These are phyloP conservation scores for Xylaria arbuscula DNA, from an alignment of 2,329 filamentous ascomycete species.

Conservation along the genomic window DNA sequence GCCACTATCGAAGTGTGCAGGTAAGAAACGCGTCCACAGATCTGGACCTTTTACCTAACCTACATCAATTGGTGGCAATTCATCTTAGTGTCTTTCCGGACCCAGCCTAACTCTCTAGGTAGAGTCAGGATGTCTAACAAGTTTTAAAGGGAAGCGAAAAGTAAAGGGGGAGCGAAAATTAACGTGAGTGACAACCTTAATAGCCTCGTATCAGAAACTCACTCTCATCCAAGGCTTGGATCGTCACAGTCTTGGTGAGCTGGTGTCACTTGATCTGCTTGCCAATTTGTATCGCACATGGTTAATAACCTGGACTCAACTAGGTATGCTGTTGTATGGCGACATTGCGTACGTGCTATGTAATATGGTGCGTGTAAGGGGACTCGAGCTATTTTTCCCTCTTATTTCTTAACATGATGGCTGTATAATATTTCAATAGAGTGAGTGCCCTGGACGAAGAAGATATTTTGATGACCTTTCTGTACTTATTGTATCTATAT, in stretches of 20 bases:
- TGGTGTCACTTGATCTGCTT: background rate
- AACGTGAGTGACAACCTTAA: background rate
- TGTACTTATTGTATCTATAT: background rate
- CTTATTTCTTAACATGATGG: background rate
- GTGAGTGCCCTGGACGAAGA: background rate
- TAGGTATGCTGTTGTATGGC: background rate
- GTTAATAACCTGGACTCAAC: background rate
- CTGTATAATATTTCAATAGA: background rate
- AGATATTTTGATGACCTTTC: background rate
- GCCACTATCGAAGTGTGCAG: slow-evolving; percentile 27
- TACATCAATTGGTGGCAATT: slow-evolving; percentile 14
- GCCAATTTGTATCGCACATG: background rate
- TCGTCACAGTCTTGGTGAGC: background rate
- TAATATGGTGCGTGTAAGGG: background rate
- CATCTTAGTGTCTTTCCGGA: background rate
- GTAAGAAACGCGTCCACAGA: background rate
- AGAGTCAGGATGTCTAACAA: background rate
- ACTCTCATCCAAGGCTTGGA: background rate
- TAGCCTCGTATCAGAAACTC: background rate
- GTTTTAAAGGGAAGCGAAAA: background rate
- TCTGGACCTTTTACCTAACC: background rate
- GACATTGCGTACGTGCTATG: slow-evolving; percentile 11
- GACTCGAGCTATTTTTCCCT: background rate
- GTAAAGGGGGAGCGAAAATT: too few species aligned
- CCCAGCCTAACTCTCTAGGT: background rate